phyloP scores from a whole-genome alignment of 1,284 basidiomycete genomes.

The Cryptococcus wingfieldii region DNA sequence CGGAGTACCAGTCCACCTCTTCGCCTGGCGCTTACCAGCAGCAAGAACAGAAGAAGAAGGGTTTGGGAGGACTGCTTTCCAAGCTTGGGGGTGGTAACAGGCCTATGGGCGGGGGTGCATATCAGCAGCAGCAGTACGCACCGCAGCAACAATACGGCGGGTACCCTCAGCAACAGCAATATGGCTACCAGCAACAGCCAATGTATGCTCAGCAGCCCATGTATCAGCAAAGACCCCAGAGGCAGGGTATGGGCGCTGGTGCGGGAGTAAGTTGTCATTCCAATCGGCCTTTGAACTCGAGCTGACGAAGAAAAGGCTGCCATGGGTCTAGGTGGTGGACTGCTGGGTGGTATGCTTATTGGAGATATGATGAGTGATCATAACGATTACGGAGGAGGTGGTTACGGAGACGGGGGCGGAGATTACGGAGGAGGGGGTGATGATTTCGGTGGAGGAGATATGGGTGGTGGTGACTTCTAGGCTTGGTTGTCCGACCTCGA shows the following conservation, averaged over 20 bases:
- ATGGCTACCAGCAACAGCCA: conserved; percentile 20
- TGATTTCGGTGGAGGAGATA: conserved; percentile 16
- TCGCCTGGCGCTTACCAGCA: conserved; percentile 8
- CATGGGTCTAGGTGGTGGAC: conserved; percentile 43
- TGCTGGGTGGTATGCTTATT: conserved; percentile 47
- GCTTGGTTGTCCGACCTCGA: too few relatives aligned
- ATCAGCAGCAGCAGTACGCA: conserved; percentile 23
- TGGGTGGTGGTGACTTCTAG: too few relatives aligned
- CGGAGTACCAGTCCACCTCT: conserved; percentile 1
- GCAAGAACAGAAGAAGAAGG: conserved; percentile 22
- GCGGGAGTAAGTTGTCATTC: conserved; percentile 23
- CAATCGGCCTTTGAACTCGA: background rate
- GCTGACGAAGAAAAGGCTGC: conserved; percentile 16
- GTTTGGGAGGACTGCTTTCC: conserved; percentile 37
- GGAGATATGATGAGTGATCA: conserved; percentile 38
- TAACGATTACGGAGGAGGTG: conserved; percentile 38
- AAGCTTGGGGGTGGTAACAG: conserved; percentile 28
- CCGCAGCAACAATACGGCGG: conserved; percentile 26
- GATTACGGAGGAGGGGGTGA: conserved; percentile 24
- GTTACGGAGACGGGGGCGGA: conserved; percentile 37
- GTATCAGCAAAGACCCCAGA: conserved; percentile 15
- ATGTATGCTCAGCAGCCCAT: conserved; percentile 17
- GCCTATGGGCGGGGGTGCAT: conserved; percentile 10
- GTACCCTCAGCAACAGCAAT: conserved; percentile 25
- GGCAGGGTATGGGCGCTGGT: conserved; percentile 40